Evolutionary conservation across 2,329 filamentous ascomycete species (phyloP).

Genomic region (Tricladium varicosporioides): DNA sequence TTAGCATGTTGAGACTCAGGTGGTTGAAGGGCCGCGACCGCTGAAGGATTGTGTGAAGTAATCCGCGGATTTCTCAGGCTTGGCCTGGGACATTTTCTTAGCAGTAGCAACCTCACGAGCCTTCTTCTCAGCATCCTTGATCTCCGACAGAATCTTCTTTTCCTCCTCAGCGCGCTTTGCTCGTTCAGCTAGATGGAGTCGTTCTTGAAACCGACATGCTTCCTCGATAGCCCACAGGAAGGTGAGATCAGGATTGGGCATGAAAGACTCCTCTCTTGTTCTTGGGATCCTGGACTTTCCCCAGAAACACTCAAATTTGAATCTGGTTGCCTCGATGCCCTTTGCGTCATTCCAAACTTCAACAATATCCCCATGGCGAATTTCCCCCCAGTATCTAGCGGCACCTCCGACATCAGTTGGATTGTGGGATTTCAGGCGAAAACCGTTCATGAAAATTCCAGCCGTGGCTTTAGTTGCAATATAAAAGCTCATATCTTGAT

Average conservation of each 20-base stretch:
- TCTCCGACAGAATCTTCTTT: conserved; percentile 1
- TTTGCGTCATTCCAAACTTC: conserved; percentile 61
- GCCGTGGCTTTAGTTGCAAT: conserved; percentile 76
- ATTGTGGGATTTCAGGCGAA: conserved; percentile 58
- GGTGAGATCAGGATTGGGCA: conserved; percentile 16
- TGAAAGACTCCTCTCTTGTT: conserved; percentile 19
- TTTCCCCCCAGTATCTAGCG: conserved; percentile 58
- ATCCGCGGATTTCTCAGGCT: too few species aligned
- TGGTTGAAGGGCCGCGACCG: too few species aligned
- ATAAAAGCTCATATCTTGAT: conserved; percentile 55
- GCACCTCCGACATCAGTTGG: conserved; percentile 50
- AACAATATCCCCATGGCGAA: conserved; percentile 76
- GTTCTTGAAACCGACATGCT: conserved; percentile 24
- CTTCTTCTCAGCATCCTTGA: conserved; percentile 8
- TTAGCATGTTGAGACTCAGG: background rate
- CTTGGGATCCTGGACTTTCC: conserved; percentile 27
- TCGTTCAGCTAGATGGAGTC: conserved; percentile 13
- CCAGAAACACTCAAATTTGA: conserved; percentile 33
- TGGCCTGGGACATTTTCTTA: background rate
- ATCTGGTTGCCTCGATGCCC: conserved; percentile 28
- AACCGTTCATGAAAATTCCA: conserved; percentile 75
- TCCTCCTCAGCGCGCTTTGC: conserved; percentile 17
- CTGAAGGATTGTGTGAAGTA: too few species aligned
- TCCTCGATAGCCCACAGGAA: conserved; percentile 27
- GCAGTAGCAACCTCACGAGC: background rate